Conservation (phyloP, 169 alveolate genomes). For the Babesia sp. region DNA sequence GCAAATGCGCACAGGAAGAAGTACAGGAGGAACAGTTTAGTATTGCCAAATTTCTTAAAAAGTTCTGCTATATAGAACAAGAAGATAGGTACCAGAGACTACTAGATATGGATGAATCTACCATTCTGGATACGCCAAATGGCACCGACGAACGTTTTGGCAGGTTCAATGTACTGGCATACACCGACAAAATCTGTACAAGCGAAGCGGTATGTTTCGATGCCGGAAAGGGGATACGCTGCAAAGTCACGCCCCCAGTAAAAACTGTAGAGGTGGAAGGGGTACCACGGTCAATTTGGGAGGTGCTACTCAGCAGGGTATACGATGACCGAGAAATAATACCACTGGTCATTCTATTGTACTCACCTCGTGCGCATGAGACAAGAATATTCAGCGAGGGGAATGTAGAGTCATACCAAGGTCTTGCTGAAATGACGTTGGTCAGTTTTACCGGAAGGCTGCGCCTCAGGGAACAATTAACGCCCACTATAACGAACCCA, state of each 20-base stretch:
- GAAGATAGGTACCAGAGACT: slow-evolving; percentile 11
- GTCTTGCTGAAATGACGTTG: slow-evolving; percentile 54
- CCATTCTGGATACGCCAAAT: not conserved
- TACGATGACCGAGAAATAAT: slow-evolving; percentile 25
- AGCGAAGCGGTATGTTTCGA: slow-evolving; percentile 50
- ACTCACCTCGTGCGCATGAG: slow-evolving; percentile 61
- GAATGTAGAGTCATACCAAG: slow-evolving; percentile 62
- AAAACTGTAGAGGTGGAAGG: slow-evolving; percentile 36
- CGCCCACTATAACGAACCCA: not conserved
- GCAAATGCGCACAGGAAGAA: not conserved
- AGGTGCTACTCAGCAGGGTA: not conserved
- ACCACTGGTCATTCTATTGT: slow-evolving; percentile 62
- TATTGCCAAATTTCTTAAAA: not conserved
- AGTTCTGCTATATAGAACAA: not conserved
- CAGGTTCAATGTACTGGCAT: slow-evolving; percentile 24
- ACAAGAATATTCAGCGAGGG: slow-evolving; percentile 60
- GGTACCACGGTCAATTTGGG: slow-evolving; percentile 29
- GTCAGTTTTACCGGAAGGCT: slow-evolving; percentile 24
- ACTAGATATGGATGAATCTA: slow-evolving; percentile 11
- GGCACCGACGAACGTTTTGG: slow-evolving; percentile 17
- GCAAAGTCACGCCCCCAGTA: slow-evolving; percentile 45
- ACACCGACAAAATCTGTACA: slow-evolving; percentile 34
- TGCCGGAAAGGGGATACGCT: slow-evolving; percentile 35
- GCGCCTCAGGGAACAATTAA: not conserved
- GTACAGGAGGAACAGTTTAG: not conserved